Evolutionary conservation across 2,329 filamentous ascomycete genomes (phyloP).

Genomic region (Phaeophleospora eucalypticola): DNA sequence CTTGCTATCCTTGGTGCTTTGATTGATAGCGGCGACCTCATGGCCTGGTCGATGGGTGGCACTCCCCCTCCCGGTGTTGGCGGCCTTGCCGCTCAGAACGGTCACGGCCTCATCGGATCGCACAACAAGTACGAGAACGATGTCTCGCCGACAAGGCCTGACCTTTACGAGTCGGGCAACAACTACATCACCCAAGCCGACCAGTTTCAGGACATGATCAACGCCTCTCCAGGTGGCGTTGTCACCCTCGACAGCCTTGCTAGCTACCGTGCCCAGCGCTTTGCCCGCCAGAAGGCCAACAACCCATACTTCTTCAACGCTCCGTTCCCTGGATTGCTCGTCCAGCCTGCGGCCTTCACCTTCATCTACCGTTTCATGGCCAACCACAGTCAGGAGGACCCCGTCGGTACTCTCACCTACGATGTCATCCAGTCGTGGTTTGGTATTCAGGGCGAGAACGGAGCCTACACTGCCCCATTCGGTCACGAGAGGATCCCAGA

Average conservation of each 20-base stretch:
- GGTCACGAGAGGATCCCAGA: slow-evolving; percentile 25
- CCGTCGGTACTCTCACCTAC: slow-evolving; percentile 17
- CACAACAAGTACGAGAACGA: slow-evolving; percentile 38
- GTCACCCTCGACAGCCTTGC: slow-evolving; percentile 19
- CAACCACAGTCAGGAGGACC: slow-evolving; percentile 24
- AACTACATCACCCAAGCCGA: slow-evolving; percentile 24
- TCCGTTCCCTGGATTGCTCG: slow-evolving; percentile 28
- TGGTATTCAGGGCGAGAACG: slow-evolving; percentile 19
- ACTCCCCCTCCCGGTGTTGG: slow-evolving; percentile 13
- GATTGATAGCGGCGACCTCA: slow-evolving; percentile 14
- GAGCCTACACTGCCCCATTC: slow-evolving; percentile 13
- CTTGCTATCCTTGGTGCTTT: slow-evolving; percentile 14
- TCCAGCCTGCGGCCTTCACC: slow-evolving; percentile 26
- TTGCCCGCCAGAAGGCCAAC: slow-evolving; percentile 22
- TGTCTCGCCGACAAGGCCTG: slow-evolving; percentile 32
- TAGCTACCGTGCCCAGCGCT: slow-evolving; percentile 17
- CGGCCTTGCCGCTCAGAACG: slow-evolving; percentile 3
- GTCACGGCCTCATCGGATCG: slow-evolving; percentile 20
- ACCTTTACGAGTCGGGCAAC: slow-evolving; percentile 31
- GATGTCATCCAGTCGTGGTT: slow-evolving; percentile 20
- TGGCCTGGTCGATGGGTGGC: slow-evolving; percentile 18
- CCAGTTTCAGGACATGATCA: slow-evolving; percentile 30
- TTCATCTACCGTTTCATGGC: slow-evolving; percentile 34
- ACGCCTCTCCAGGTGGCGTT: slow-evolving; percentile 17
- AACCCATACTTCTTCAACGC: slow-evolving; percentile 35